Evolutionary conservation across 805 yeast species (phyloP).

Genomic region (Metschnikowia sp.): DNA sequence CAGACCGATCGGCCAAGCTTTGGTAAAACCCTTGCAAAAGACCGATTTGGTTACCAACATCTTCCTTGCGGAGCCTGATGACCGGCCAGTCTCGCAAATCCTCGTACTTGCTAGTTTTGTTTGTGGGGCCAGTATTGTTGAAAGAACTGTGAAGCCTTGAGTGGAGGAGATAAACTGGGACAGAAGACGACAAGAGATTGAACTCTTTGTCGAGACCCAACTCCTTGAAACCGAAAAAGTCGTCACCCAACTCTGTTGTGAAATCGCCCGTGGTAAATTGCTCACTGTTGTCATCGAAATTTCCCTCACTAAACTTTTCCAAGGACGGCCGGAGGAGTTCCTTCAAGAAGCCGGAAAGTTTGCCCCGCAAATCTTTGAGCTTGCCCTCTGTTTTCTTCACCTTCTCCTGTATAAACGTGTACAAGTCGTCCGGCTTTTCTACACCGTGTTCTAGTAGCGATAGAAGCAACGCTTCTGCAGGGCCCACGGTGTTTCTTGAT

Average conservation of each 20-base stretch:
- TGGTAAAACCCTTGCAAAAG: constrained; percentile 52
- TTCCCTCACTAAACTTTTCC: constrained; percentile 70
- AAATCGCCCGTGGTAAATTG: constrained; percentile 95
- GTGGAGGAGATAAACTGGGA: constrained; percentile 86
- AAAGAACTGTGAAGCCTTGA: constrained; percentile 65
- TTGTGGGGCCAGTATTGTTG: constrained; percentile 40
- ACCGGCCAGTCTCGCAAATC: constrained; percentile 59
- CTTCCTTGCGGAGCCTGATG: constrained; percentile 49
- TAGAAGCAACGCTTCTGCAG: constrained; percentile 49
- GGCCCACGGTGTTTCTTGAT: constrained; percentile 40
- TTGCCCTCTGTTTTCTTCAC: constrained; percentile 66
- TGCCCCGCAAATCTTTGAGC: constrained; percentile 62
- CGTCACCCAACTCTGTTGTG: constrained; percentile 91
- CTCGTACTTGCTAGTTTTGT: constrained; percentile 54
- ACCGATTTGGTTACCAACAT: constrained; percentile 53
- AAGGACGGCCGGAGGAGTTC: constrained; percentile 79
- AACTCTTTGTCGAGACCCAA: constrained; percentile 91
- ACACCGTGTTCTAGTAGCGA: constrained; percentile 85
- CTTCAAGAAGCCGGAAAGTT: constrained; percentile 68
- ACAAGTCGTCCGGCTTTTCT: constrained; percentile 70
- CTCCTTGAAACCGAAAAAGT: constrained; percentile 95
- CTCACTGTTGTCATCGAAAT: constrained; percentile 86
- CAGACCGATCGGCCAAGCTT: constrained; percentile 40
- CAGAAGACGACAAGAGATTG: constrained; percentile 75
- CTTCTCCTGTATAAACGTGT: constrained; percentile 69